phyloP scores from a whole-genome alignment of 805 yeast genomes.

The Yamadazyma sp. region DNA sequence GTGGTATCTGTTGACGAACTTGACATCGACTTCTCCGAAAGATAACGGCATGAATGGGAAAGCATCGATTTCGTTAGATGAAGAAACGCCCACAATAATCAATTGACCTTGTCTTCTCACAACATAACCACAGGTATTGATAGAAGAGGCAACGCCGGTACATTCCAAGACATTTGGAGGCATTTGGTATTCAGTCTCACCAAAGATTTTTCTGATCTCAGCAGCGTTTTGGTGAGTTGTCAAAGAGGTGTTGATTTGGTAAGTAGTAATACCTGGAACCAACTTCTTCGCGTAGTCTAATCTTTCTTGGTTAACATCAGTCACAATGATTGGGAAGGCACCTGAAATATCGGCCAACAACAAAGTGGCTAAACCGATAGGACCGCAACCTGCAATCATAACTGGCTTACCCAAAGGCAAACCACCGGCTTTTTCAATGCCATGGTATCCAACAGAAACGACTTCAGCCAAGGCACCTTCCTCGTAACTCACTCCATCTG shows the following conservation, averaged over 20 bases:
- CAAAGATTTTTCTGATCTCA: constrained; percentile 28
- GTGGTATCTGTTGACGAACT: constrained; percentile 19
- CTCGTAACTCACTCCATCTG: constrained; percentile 24
- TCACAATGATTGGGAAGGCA: constrained; percentile 22
- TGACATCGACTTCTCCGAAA: constrained; percentile 21
- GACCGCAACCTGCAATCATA: constrained; percentile 28
- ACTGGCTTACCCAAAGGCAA: constrained; percentile 21
- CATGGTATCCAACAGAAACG: constrained; percentile 26
- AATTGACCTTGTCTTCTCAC: constrained; percentile 21
- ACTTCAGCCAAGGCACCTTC: constrained; percentile 29
- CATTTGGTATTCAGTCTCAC: constrained; percentile 24
- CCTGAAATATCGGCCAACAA: constrained; percentile 23
- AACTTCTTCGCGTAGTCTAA: constrained; percentile 22
- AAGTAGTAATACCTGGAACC: constrained; percentile 14
- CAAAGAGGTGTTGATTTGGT: constrained; percentile 12
- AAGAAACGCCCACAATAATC: constrained; percentile 22
- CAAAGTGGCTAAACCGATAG: constrained; percentile 28
- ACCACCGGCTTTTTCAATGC: constrained; percentile 21
- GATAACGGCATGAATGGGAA: constrained; percentile 26
- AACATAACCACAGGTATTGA: constrained; percentile 20
- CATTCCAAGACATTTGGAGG: constrained; percentile 25
- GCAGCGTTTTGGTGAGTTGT: constrained; percentile 15
- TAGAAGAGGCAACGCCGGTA: constrained; percentile 23
- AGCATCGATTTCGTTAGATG: constrained; percentile 19
- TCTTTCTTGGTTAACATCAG: constrained; percentile 24